phyloP scores from a whole-genome alignment of 495 filamentous ascomycete genomes.

The Podospora appendiculata region DNA sequence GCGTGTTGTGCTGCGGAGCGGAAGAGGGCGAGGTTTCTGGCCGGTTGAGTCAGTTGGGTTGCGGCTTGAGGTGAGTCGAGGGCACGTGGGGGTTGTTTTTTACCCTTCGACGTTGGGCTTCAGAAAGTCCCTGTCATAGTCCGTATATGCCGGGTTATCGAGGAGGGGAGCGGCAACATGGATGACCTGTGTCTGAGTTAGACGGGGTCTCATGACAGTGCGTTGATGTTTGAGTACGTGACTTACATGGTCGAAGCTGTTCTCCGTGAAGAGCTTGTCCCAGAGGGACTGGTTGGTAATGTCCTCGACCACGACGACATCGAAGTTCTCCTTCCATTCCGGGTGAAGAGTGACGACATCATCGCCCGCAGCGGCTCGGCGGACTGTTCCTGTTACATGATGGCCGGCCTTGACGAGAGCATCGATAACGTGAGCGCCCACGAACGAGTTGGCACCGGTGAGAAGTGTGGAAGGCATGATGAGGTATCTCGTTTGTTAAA shows the following conservation, averaged over 20 bases:
- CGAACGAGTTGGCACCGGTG: slow-evolving; percentile 31
- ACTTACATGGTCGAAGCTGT: slow-evolving; percentile 8
- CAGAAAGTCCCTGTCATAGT: slow-evolving; percentile 21
- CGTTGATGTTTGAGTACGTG: not conserved
- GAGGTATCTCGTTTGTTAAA: not conserved
- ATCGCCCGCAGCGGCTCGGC: slow-evolving; percentile 8
- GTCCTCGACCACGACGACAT: slow-evolving; percentile 10
- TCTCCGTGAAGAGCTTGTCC: slow-evolving; percentile 8
- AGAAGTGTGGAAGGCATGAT: slow-evolving; percentile 25
- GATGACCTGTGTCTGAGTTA: slow-evolving; percentile 2
- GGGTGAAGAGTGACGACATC: slow-evolving; percentile 19
- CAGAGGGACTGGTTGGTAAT: slow-evolving; percentile 9
- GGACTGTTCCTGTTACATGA: slow-evolving; percentile 10
- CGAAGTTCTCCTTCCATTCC: slow-evolving; percentile 12
- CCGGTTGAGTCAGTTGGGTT: not conserved
- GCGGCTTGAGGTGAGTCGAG: not conserved
- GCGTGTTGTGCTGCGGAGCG: slow-evolving; percentile 18
- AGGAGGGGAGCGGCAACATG: slow-evolving; percentile 15
- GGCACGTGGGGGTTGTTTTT: not conserved
- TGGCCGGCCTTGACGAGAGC: slow-evolving; percentile 20
- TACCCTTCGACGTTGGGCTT: slow-evolving; percentile 16
- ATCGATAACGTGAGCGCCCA: slow-evolving; percentile 27
- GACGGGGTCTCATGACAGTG: not conserved
- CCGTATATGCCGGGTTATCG: slow-evolving; percentile 11
- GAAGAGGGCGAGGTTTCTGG: slow-evolving; percentile 18